A percentile compares a stretch with the other conserved stretches of the same genome.
Conservation (phyloP, 2,329 filamentous ascomycete genomes). For the Phoma sp. region DNA sequence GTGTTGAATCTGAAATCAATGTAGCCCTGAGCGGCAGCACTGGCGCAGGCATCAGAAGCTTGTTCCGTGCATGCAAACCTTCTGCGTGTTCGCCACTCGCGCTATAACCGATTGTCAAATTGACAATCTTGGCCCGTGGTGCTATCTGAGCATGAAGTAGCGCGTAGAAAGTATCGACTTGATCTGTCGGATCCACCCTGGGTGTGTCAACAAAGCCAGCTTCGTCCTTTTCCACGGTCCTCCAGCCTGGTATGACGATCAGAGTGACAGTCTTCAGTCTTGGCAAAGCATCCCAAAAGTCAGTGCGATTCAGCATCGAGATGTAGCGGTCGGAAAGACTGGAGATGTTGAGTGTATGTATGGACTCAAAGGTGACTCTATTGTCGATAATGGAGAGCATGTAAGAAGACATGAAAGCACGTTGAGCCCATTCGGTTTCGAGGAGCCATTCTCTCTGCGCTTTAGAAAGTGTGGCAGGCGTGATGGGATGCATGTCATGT, state of each 20-base stretch:
- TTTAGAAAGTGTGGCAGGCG: constrained; percentile 62
- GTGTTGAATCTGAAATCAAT: constrained; percentile 1
- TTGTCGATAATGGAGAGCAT: constrained; percentile 70
- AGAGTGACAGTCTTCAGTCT: constrained; percentile 62
- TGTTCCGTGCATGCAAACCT: constrained; percentile 66
- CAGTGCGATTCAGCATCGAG: constrained; percentile 59
- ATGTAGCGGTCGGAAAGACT: constrained; percentile 69
- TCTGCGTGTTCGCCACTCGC: constrained; percentile 71
- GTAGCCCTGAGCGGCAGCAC: constrained; percentile 43
- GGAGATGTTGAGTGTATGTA: constrained; percentile 67
- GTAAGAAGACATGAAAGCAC: constrained; percentile 71
- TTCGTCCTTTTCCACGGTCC: constrained; percentile 61
- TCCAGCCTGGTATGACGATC: constrained; percentile 70
- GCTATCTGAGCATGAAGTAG: constrained; percentile 61
- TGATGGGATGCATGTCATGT: constrained; percentile 48
- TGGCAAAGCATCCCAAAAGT: constrained; percentile 68
- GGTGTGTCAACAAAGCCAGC: constrained; percentile 58
- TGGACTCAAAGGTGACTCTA: constrained; percentile 56
- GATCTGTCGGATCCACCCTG: constrained; percentile 58
- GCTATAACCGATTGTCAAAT: constrained; percentile 69
- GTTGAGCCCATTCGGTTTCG: constrained; percentile 72
- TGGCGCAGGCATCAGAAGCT: constrained; percentile 67
- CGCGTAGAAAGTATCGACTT: constrained; percentile 58
- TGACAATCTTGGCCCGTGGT: constrained; percentile 58
- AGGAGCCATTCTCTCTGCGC: constrained; percentile 72